These are phyloP conservation scores for Neurospora sublineolata DNA, from an alignment of 495 filamentous ascomycete genomes.

Conservation along the genomic window DNA sequence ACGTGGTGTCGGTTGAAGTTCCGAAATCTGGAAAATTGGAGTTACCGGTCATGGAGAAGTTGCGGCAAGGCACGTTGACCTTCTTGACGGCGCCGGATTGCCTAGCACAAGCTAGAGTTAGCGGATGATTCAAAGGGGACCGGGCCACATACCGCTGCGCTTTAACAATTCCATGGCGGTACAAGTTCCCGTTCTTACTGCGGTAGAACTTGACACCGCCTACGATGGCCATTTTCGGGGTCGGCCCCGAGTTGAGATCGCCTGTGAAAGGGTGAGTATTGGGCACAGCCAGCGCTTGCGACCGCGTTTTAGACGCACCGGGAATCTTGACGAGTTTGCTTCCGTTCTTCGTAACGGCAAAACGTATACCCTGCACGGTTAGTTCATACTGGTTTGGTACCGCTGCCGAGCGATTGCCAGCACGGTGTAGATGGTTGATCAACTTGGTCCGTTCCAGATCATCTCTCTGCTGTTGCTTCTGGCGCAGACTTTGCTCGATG, in stretches of 20 bases:
- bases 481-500: conserved; percentile 57
- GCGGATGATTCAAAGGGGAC: conserved; percentile 1
- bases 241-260: conserved; percentile 51
- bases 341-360: conserved; percentile 63
- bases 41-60: conserved; percentile 87
- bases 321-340: conserved; percentile 71
- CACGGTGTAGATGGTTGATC: conserved; percentile 32
- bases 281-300: conserved; percentile 5
- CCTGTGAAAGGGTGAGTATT: conserved; percentile 43
- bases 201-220: conserved; percentile 79
- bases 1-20: conserved; percentile 17
- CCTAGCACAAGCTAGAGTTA: conserved; percentile 17
- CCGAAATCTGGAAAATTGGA: conserved; percentile 30
- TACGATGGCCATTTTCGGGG: conserved; percentile 66
- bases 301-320: conserved; percentile 37
- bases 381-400: conserved; percentile 47
- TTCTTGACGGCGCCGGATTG: conserved; percentile 47
- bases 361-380: conserved; percentile 62
- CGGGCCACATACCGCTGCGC: conserved; percentile 48
- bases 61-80: conserved; percentile 70
- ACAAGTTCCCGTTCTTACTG: conserved; percentile 85
- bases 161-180: conserved; percentile 60
- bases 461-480: conserved; percentile 47
- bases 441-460: conserved; percentile 54
- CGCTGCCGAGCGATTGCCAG: conserved; percentile 2